A percentile compares a stretch with the other conserved stretches of the same genome.
phyloP scores from a whole-genome alignment of 495 filamentous ascomycete genomes.

The Aspergillus olivimuriae region DNA sequence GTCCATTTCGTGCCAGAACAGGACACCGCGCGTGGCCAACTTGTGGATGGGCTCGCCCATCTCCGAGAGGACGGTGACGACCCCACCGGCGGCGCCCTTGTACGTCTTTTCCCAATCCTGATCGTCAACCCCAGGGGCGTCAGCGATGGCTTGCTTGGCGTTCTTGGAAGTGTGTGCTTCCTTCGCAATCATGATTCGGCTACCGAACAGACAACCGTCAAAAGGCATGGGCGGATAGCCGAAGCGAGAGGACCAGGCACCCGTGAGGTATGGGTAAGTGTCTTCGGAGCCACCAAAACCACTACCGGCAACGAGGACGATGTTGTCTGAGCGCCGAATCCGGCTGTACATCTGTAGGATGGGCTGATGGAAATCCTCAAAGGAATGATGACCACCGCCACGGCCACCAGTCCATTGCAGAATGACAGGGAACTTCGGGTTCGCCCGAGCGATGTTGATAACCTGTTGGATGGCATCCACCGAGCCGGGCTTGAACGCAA shows the following conservation, averaged over 20 bases:
- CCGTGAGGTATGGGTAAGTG: constrained; percentile 89
- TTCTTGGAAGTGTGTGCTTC: constrained; percentile 90
- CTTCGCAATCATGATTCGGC: constrained; percentile 90
- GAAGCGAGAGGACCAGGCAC: constrained; percentile 75
- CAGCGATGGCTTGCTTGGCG: constrained; percentile 91
- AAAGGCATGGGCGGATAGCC: constrained; percentile 93
- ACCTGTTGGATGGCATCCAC: constrained; percentile 82
- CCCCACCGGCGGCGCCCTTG: constrained; percentile 82
- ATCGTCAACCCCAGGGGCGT: constrained; percentile 84
- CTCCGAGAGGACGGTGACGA: constrained; percentile 95
- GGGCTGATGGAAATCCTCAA: constrained; percentile 90
- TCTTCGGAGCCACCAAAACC: constrained; percentile 89
- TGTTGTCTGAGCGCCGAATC: constrained; percentile 74
- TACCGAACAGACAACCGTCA: constrained; percentile 85
- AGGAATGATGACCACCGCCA: constrained; percentile 92
- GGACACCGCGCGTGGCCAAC: constrained; percentile 87
- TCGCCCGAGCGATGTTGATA: constrained; percentile 87
- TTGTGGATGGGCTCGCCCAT: constrained; percentile 99
- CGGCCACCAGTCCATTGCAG: constrained; percentile 93
- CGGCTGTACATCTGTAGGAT: constrained; percentile 87
- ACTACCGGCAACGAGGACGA: constrained; percentile 83
- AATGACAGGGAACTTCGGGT: constrained; percentile 83
- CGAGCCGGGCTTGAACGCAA: constrained; percentile 91
- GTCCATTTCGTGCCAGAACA: constrained; percentile 98
- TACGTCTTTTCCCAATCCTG: constrained; percentile 95